These are phyloP conservation scores for Cordyceps militaris DNA, from an alignment of 2,329 filamentous ascomycete genomes.

Conservation along the genomic window DNA sequence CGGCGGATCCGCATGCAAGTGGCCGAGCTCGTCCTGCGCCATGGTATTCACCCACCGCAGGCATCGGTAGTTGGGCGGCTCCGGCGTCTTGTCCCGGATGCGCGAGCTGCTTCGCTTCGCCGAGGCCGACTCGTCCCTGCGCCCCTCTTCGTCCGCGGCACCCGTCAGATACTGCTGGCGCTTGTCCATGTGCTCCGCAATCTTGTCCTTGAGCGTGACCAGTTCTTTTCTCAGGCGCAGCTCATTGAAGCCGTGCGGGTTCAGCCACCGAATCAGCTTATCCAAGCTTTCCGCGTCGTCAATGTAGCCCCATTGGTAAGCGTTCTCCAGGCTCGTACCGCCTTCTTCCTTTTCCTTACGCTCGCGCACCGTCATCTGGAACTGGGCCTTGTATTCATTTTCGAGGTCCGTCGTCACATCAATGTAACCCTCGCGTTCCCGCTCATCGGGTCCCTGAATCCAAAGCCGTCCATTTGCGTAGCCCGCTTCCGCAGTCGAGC, in stretches of 20 bases:
- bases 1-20: slow-evolving; percentile 49
- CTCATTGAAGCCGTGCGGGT: slow-evolving; percentile 80
- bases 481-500: slow-evolving; percentile 76
- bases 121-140: slow-evolving; percentile 31
- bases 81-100: slow-evolving; percentile 40
- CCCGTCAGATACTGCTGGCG: slow-evolving; percentile 61
- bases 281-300: slow-evolving; percentile 74
- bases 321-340: slow-evolving; percentile 65
- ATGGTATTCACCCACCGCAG: slow-evolving; percentile 50
- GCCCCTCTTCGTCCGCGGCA: slow-evolving; percentile 25
- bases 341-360: slow-evolving; percentile 85
- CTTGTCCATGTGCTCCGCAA: slow-evolving; percentile 71
- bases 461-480: slow-evolving; percentile 95
- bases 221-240: slow-evolving; percentile 84
- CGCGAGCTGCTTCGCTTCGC: slow-evolving; percentile 37
- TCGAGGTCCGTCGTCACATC: slow-evolving; percentile 66
- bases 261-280: slow-evolving; percentile 77
- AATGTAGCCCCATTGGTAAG: slow-evolving; percentile 85
- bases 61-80: slow-evolving; percentile 42
- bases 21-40: slow-evolving; percentile 49
- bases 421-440: slow-evolving; percentile 81
- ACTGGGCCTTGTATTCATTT: slow-evolving; percentile 67
- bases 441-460: slow-evolving; percentile 89
- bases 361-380: slow-evolving; percentile 76
- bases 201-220: slow-evolving; percentile 65